These are phyloP conservation scores for Dendrostoma leiphaemia DNA, from an alignment of 2,329 filamentous ascomycete species.

Conservation along the genomic window DNA sequence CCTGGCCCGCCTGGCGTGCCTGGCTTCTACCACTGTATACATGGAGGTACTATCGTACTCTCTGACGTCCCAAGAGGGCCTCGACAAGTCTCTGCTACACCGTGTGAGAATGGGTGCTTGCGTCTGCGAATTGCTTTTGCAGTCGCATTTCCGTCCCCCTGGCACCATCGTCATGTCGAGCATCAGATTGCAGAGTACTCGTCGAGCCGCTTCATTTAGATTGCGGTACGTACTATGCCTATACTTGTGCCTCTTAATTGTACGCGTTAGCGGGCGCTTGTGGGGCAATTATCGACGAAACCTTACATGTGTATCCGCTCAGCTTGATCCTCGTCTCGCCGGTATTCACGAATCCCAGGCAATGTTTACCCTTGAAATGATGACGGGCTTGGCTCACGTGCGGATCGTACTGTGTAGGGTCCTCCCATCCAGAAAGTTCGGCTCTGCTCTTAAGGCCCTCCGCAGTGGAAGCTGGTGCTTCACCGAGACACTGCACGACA, in stretches of 20 bases:
- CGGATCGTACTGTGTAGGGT: not conserved
- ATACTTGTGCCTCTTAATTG: not conserved
- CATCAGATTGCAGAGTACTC: no score
- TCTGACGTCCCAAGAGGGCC: no score
- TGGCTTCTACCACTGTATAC: no score
- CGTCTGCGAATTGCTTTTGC: no score
- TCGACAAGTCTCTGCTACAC: no score
- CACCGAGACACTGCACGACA: conserved; percentile 4
- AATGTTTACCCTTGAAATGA: not conserved
- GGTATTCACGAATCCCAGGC: not conserved
- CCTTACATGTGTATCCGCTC: not conserved
- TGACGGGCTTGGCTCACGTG: not conserved
- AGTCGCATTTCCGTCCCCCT: no score
- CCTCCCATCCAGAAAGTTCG: not conserved
- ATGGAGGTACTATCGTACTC: no score
- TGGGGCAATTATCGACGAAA: no score
- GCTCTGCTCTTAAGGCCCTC: not conserved
- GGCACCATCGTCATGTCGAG: no score
- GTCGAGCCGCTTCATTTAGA: not conserved
- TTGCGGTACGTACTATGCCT: not conserved
- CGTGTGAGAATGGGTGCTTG: no score
- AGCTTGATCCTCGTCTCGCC: not conserved
- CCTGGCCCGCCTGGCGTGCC: not conserved
- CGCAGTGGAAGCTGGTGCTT: not conserved
- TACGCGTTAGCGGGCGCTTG: not conserved